These are phyloP conservation scores for Dimargaris cristalligena DNA, from an alignment of 192 early-diverging fungal genomes.

Conservation along the genomic window DNA sequence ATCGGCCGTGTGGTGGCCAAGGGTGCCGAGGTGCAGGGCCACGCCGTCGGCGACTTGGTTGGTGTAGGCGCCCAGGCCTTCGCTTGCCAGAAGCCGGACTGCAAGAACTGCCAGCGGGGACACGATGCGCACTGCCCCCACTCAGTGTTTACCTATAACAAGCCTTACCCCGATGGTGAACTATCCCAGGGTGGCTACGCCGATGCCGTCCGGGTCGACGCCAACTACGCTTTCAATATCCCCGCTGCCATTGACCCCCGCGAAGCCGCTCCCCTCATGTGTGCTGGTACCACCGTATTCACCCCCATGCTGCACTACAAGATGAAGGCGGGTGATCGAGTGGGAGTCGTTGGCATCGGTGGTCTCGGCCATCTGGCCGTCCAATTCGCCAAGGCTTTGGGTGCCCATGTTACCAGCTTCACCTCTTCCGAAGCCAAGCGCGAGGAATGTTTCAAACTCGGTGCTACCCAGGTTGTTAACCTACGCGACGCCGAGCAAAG, in stretches of 20 bases:
- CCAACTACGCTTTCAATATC: slow-evolving; percentile 48
- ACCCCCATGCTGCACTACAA: slow-evolving; percentile 42
- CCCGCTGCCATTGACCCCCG: slow-evolving; percentile 29
- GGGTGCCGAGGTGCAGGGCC: slow-evolving; percentile 32
- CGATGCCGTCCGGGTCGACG: slow-evolving; percentile 39
- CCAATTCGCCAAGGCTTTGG: slow-evolving; percentile 37
- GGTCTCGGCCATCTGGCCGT: slow-evolving; percentile 59
- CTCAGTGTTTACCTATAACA: slow-evolving; percentile 33
- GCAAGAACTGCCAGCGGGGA: slow-evolving; percentile 29
- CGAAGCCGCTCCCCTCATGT: slow-evolving; percentile 57
- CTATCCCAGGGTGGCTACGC: slow-evolving; percentile 39
- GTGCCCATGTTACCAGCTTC: slow-evolving; percentile 32
- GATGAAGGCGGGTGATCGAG: slow-evolving; percentile 38
- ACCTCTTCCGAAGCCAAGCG: slow-evolving; percentile 39
- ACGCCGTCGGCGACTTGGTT: slow-evolving; percentile 39
- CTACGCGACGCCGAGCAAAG: slow-evolving; percentile 16
- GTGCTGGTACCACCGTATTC: slow-evolving; percentile 68
- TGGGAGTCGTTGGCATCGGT: slow-evolving; percentile 65
- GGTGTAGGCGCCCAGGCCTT: slow-evolving; percentile 50
- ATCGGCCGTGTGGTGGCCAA: slow-evolving; percentile 41
- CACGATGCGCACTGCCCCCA: slow-evolving; percentile 26
- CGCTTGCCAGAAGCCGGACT: slow-evolving; percentile 33
- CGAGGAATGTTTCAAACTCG: slow-evolving; percentile 32
- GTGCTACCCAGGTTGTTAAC: slow-evolving; percentile 35
- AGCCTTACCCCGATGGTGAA: slow-evolving; percentile 30